Conservation (phyloP, 1,284 basidiomycete genomes). For the Lentinus polychrous region DNA sequence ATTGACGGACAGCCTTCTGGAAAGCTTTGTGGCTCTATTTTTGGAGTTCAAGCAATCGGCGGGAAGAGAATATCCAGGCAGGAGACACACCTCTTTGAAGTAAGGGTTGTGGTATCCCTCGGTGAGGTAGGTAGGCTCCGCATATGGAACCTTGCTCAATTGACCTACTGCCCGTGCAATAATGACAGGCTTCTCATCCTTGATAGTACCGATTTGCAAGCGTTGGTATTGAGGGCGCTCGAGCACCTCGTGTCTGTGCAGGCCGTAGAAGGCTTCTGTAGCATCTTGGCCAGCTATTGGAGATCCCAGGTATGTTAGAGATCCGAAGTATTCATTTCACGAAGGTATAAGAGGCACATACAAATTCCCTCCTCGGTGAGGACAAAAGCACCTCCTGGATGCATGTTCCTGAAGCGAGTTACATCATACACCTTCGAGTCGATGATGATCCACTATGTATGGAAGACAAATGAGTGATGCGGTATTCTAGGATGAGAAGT, state of each 20-base stretch:
- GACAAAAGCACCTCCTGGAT: constrained; percentile 80
- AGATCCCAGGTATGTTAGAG: background rate
- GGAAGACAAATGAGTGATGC: constrained; percentile 11
- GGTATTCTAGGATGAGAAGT: background rate
- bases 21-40: constrained; percentile 40
- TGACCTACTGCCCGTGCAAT: constrained; percentile 45
- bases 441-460: constrained; percentile 69
- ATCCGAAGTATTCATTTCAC: background rate
- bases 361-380: constrained; percentile 67
- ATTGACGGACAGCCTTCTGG: constrained; percentile 41
- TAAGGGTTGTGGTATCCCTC: constrained; percentile 68
- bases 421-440: constrained; percentile 82
- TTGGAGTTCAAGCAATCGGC: no score
- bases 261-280: constrained; percentile 79
- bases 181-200: constrained; percentile 58
- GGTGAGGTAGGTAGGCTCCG: constrained; percentile 74
- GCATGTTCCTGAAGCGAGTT: constrained; percentile 69
- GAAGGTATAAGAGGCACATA: constrained; percentile 27
- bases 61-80: background rate
- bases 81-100: constrained; percentile 40
- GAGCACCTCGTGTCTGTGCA: constrained; percentile 79
- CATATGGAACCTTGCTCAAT: constrained; percentile 72
- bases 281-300: constrained; percentile 65
- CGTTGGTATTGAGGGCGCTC: constrained; percentile 66
- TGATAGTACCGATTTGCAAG: constrained; percentile 63